Percentiles rank a stretch among this genome's conserved stretches.
These are phyloP conservation scores for Asterophora lycoperdoides DNA, from an alignment of 768 basidiomycete genomes.

Conservation along the genomic window DNA sequence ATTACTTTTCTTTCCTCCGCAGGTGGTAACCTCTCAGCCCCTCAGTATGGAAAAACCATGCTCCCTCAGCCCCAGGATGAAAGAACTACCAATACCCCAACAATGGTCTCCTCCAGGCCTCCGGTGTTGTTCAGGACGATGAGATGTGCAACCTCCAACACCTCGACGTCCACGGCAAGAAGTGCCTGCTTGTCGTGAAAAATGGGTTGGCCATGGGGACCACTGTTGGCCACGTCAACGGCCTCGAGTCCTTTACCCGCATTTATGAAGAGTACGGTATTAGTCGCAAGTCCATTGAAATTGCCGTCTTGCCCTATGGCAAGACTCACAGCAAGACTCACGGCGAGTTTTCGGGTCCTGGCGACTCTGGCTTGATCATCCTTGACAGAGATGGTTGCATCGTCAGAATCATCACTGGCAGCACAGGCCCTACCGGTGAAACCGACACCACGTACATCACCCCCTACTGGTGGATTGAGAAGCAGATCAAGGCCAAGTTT, in stretches of 20 bases:
- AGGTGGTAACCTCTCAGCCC: too few relatives aligned
- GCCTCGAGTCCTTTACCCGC: conserved; percentile 24
- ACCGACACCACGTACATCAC: conserved; percentile 33
- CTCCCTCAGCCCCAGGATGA: too few relatives aligned
- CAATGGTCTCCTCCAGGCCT: too few relatives aligned
- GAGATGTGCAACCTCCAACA: too few relatives aligned
- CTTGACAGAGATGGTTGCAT: conserved; percentile 29
- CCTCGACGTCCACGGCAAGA: too few relatives aligned
- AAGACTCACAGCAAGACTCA: conserved; percentile 21
- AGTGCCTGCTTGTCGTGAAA: too few relatives aligned
- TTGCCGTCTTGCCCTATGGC: conserved; percentile 23
- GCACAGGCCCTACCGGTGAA: conserved; percentile 22
- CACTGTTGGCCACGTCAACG: too few relatives aligned
- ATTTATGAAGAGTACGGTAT: conserved; percentile 12
- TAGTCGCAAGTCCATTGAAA: conserved; percentile 25
- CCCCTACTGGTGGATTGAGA: conserved; percentile 26
- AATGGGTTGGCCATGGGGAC: too few relatives aligned
- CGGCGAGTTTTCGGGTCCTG: conserved; percentile 27
- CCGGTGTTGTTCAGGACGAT: too few relatives aligned
- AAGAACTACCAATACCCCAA: too few relatives aligned
- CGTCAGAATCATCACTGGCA: conserved; percentile 29
- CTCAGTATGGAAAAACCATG: too few relatives aligned
- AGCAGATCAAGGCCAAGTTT: conserved; percentile 22
- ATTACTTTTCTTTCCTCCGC: too few relatives aligned
- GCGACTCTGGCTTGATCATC: conserved; percentile 36